These are phyloP conservation scores for Lagenidium giganteum DNA, from an alignment of 352 stramenopile genomes.

Conservation along the genomic window DNA sequence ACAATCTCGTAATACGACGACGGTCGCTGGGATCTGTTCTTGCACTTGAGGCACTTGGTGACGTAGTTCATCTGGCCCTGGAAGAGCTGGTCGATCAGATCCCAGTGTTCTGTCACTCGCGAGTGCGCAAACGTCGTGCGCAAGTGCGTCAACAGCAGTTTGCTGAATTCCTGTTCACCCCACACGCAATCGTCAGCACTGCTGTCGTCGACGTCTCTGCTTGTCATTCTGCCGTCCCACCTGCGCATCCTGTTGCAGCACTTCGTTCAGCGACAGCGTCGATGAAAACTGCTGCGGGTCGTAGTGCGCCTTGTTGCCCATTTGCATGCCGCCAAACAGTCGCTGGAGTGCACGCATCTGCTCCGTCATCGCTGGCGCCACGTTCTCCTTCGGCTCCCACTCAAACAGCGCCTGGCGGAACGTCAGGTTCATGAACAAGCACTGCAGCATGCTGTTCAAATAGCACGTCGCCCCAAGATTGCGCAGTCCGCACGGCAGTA, in stretches of 20 bases:
- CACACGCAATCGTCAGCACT: not conserved
- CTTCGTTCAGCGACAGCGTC: constrained; percentile 75
- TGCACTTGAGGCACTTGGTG: constrained; percentile 74
- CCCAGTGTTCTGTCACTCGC: constrained; percentile 38
- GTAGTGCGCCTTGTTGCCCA: constrained; percentile 62
- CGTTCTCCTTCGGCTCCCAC: constrained; percentile 62
- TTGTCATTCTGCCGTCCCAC: constrained; percentile 29
- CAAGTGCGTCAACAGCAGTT: constrained; percentile 77
- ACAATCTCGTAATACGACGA: constrained; percentile 84
- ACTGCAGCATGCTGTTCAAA: constrained; percentile 86
- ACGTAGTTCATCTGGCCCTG: constrained; percentile 82
- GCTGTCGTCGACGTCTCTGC: not conserved
- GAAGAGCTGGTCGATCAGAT: constrained; percentile 74
- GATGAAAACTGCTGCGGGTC: constrained; percentile 76
- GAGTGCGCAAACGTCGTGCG: constrained; percentile 73
- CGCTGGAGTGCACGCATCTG: constrained; percentile 81
- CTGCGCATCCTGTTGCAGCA: constrained; percentile 85
- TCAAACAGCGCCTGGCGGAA: constrained; percentile 78
- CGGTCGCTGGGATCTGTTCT: constrained; percentile 49
- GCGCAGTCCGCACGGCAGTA: constrained; percentile 55
- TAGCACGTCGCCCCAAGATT: constrained; percentile 88
- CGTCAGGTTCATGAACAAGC: constrained; percentile 62
- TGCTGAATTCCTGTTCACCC: constrained; percentile 73
- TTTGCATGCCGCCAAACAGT: constrained; percentile 81
- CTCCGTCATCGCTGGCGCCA: constrained; percentile 40